Evolutionary conservation across 1,284 basidiomycete genomes (phyloP).

Genomic region (Thecaphora frezii): DNA sequence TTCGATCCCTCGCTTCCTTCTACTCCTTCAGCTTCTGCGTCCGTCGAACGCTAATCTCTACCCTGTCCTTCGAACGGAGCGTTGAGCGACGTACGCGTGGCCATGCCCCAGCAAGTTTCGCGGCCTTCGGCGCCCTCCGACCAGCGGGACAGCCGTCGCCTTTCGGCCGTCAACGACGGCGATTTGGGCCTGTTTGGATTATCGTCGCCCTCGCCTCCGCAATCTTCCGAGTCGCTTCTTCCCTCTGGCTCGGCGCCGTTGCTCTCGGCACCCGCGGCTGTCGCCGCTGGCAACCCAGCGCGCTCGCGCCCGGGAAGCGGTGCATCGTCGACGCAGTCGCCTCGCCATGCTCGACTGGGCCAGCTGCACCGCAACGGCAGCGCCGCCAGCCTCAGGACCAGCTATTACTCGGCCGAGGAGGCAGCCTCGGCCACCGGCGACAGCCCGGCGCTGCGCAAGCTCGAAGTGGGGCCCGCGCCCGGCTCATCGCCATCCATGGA

Average conservation of each 20-base stretch:
- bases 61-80: no score
- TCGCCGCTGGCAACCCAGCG: no score
- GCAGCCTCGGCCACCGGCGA: not conserved
- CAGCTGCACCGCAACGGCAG: not conserved
- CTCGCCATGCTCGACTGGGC: not conserved
- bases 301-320: no score
- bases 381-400: slow-evolving; percentile 1
- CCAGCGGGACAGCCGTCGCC: not conserved
- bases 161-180: not conserved
- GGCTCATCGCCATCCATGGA: not conserved
- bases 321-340: no score
- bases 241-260: not conserved
- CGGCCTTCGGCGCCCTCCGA: no score
- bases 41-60: no score
- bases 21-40: no score
- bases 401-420: slow-evolving; percentile 2
- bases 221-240: not conserved
- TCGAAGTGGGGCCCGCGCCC: not conserved
- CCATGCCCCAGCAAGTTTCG: no score
- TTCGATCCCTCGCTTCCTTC: no score
- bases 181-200: slow-evolving; percentile 2
- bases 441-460: not conserved
- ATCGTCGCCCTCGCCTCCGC: not conserved
- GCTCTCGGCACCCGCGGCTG: no score
- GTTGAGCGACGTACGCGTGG: no score